Base-by-base conservation (phyloP, 305 asterid species). In the Rubia occidens region DNA sequence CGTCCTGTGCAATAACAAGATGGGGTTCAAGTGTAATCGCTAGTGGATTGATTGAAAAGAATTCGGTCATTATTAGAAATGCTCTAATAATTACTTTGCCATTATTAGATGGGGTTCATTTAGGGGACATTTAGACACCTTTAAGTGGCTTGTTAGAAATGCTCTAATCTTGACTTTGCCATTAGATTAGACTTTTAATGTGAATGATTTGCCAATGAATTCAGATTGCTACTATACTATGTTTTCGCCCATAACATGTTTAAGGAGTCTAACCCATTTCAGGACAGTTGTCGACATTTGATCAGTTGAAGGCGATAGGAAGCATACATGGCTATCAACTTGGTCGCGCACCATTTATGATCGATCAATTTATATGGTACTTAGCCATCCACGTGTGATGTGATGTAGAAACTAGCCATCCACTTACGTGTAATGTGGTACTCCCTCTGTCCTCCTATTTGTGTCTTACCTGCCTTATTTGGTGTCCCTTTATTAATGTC, bases 241-340 rank as follows among this genome's bases (percentile, higher is more conserved):
- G 64, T 53, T 24, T 53, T 39, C 21, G 21, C 69, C 65, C 63
- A 24, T 24, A 15, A 13, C 54, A 11, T 18, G 11, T 56, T 42
- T 24, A 11, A 7, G 40, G 58, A 47, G 49, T 14, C 14, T 45
- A 45, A 53, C 18, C 10, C 10, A 51, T 14, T 18, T 20, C 42
- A 14, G 40, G 42, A 61, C 18, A 20, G 7, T 65, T 20, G 64
- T 51, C 29, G 29, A 26, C 40, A 51, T 35, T 37, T 13, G 29
- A 51, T 51, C 58, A 29, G 49, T 29, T 42, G 60, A 72, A 18
- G 67, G 60, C 2, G 67, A 56, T 39, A 39, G 58, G 24, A 14
- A 70, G 15, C 24, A 43, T 24, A 10, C 21, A 60, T 47, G 20
- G 0, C 11, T 62, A 47, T 13, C 29, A 32, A 54, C 56, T 60